phyloP scores from a whole-genome alignment of 2,329 filamentous ascomycete species.

The Nigrograna mackinnonii region DNA sequence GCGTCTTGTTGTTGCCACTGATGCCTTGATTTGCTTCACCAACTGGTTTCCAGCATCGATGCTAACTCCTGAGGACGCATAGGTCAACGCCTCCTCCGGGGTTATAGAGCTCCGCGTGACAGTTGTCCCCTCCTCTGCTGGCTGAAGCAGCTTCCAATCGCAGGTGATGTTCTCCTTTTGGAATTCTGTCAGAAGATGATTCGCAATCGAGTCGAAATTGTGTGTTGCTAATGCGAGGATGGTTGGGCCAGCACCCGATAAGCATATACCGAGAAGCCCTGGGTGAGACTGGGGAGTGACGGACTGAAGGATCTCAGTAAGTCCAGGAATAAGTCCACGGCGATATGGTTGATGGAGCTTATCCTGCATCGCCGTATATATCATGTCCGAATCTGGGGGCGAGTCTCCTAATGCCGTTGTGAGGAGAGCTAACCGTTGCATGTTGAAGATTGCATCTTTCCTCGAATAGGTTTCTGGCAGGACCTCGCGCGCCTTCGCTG shows the following conservation, averaged over 20 bases:
- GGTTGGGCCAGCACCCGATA: conserved; percentile 93
- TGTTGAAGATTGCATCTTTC: conserved; percentile 90
- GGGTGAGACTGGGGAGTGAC: conserved; percentile 87
- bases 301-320: conserved; percentile 86
- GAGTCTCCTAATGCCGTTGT: conserved; percentile 87
- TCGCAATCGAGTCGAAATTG: conserved; percentile 86
- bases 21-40: conserved; percentile 87
- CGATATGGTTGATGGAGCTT: conserved; percentile 97
- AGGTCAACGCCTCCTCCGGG: conserved; percentile 65
- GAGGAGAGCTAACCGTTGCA: conserved; percentile 89
- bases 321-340: conserved; percentile 84
- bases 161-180: conserved; percentile 74
- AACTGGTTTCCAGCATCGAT: conserved; percentile 94
- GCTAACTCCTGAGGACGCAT: conserved; percentile 89
- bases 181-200: conserved; percentile 76
- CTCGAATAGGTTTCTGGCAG: conserved; percentile 79
- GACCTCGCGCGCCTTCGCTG: conserved; percentile 84
- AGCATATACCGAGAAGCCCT: conserved; percentile 88
- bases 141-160: conserved; percentile 85
- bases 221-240: conserved; percentile 90
- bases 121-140: conserved; percentile 70
- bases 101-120: conserved; percentile 29
- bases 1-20: conserved; percentile 81
- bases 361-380: conserved; percentile 98
- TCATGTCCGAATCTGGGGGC: conserved; percentile 88